Conservation (phyloP, 768 basidiomycete genomes). For the Boletus rubropictus region DNA sequence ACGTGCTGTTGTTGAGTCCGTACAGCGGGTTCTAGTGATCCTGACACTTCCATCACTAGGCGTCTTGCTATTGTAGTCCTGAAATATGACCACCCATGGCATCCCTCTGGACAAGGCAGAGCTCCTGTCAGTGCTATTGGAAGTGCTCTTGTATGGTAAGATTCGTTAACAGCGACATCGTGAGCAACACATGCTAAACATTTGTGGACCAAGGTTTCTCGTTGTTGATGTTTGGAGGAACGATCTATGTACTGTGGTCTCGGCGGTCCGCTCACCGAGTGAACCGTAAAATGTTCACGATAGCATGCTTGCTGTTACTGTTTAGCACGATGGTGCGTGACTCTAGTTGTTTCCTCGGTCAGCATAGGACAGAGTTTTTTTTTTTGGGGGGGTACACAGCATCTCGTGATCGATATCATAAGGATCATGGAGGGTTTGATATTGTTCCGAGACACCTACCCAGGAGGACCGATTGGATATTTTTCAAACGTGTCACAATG, state of each 20-base stretch:
- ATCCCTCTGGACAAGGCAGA: neutral
- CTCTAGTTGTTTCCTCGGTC: no score
- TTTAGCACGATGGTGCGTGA: neutral
- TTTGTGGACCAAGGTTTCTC: neutral
- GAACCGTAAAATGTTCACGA: neutral
- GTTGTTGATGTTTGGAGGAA: neutral
- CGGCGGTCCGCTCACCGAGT: neutral
- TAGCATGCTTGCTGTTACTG: neutral
- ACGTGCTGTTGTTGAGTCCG: no score
- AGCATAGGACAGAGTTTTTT: neutral
- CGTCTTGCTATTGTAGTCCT: no score
- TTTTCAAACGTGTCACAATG: neutral
- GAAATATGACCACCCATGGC: neutral
- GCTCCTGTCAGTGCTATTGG: neutral
- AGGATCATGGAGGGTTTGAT: neutral
- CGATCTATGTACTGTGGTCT: neutral
- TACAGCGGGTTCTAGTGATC: no score
- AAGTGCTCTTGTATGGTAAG: neutral
- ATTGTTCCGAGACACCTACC: neutral
- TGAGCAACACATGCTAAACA: neutral
- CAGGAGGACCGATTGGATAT: neutral
- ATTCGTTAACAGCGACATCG: no score
- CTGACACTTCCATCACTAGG: no score
- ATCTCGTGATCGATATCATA: neutral
- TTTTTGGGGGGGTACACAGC: neutral